A percentile compares a stretch with the other conserved stretches of the same genome.
Conservation (phyloP, 345 rosid genomes). For the Rubroshorea leprosula region DNA sequence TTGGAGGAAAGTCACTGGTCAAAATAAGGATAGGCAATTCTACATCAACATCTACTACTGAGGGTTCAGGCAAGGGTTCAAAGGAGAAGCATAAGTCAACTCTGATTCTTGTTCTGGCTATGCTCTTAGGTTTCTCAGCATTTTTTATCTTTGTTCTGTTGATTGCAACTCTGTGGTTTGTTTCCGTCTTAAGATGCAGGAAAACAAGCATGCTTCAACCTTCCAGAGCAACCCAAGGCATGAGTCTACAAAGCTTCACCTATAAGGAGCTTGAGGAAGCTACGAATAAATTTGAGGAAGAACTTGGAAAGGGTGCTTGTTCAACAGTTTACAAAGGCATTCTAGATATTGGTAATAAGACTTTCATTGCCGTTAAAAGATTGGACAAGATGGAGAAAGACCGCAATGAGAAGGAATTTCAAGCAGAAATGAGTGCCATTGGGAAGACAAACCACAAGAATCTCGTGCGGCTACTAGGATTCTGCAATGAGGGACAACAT, state of each 20-base stretch:
- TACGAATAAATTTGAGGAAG: constrained; percentile 28
- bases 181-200: not conserved
- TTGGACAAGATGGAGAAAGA: constrained; percentile 13
- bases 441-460: constrained; percentile 31
- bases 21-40: constrained; percentile 28
- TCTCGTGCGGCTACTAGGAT: constrained; percentile 24
- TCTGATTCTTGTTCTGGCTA: constrained; percentile 3
- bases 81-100: constrained; percentile 8
- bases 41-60: not conserved
- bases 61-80: not conserved
- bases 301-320: constrained; percentile 39
- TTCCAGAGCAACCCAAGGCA: not conserved
- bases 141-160: not conserved
- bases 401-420: constrained; percentile 26
- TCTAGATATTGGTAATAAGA: not conserved
- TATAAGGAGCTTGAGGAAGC: constrained; percentile 29
- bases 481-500: constrained; percentile 3
- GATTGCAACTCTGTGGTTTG: not conserved
- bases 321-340: constrained; percentile 36
- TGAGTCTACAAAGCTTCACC: constrained; percentile 15
- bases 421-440: constrained; percentile 28
- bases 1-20: constrained; percentile 23
- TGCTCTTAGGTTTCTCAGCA: not conserved
- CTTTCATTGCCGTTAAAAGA: constrained; percentile 18
- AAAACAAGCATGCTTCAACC: not conserved